These are phyloP conservation scores for Hibiscus trionum DNA, from an alignment of 345 rosid species.

Conservation along the genomic window DNA sequence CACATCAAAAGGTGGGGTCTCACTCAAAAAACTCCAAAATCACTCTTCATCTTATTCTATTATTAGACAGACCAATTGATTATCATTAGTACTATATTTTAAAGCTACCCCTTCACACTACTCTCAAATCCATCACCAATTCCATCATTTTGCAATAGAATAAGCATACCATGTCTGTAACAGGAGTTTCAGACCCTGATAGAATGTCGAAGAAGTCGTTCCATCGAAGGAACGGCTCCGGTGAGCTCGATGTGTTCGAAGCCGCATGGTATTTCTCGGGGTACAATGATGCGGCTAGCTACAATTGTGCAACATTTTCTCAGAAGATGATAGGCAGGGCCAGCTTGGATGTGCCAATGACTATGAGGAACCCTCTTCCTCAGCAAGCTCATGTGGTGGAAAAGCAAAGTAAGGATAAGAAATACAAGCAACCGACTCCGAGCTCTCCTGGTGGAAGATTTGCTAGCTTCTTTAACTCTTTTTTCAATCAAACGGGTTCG, in stretches of 20 bases:
- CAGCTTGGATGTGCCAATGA: neutral
- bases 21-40: constrained; percentile 23
- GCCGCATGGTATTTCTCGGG: neutral
- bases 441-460: neutral
- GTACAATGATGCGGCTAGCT: neutral
- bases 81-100: constrained; percentile 13
- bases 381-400: neutral
- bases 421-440: neutral
- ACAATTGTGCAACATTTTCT: neutral
- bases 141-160: neutral
- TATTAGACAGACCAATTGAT: constrained; percentile 21
- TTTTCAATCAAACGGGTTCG: neutral
- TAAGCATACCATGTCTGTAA: constrained; percentile 41
- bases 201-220: constrained; percentile 39
- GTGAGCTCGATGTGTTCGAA: neutral
- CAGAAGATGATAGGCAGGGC: neutral
- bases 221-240: constrained; percentile 51
- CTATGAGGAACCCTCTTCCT: neutral
- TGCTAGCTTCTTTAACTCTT: neutral
- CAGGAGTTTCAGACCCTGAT: constrained; percentile 44
- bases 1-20: constrained; percentile 23
- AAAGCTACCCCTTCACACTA: constrained; percentile 30
- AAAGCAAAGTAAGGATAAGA: neutral
- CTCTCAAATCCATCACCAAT: constrained; percentile 10
- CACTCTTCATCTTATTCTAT: constrained; percentile 28